Evolutionary conservation across 2,329 filamentous ascomycete species (phyloP), one percentile per base, ranked within the genome.

Genomic region (Septoria petroselini): DNA sequence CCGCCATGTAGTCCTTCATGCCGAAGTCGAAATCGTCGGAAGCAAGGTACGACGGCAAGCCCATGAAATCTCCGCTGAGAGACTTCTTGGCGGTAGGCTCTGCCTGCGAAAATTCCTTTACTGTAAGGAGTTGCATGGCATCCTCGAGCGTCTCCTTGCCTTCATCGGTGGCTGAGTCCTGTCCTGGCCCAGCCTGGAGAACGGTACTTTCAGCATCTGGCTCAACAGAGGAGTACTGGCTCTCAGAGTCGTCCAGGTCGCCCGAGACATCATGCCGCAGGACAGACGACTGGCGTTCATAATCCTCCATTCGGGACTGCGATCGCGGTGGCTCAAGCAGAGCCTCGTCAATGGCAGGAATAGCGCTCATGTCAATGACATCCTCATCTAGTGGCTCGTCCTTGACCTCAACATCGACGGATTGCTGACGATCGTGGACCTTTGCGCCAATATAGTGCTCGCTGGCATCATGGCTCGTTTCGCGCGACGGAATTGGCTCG

Each of bases 401-500:
- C 60, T 85, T 88, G 63, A 91, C 83, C 58, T 84, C 85, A 59
- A 90, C 82, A 45, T 85, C 77, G 51, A 82, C 83, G 34, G 78
- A 76, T 18, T 82, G 79, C n/a, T 79, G 76, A 34, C 82, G 66
- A 8, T 60, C 51, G 31, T 81, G 73, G 11, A 50, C 33, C n/a
- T 48, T 11, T 66, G 69, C 29, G 11, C 53, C 53, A 15, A 56
- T 23, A 30, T 59, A 55, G 18, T 51, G 52, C 18, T 59, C 56
- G 43, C 58, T 62, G 8, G 55, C 62, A 50, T 66, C 64, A 4
- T 57, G 52, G 48, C 62, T 65, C 58, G 83, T 83, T 69, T 96
- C 91, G 11, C 89, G 85, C 29, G 88, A 94, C 15, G 88, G 91
- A 59, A 96, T 88, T 0, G 91, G 88, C 33, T 93, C 80, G 67